These are phyloP conservation scores for Citrus maxima DNA, from an alignment of 345 rosid species.

Conservation along the genomic window DNA sequence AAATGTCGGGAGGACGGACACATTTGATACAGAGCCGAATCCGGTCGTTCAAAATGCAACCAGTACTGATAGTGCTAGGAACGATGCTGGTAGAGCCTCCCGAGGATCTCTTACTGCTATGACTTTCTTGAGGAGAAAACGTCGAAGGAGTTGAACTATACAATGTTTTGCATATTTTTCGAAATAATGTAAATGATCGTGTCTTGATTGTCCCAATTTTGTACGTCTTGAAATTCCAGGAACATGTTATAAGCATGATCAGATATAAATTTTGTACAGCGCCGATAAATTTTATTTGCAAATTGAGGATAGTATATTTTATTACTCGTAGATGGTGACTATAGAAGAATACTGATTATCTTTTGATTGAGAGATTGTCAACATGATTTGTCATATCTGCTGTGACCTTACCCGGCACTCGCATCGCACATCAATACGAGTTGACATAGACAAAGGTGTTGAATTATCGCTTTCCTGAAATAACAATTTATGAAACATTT, in stretches of 20 bases:
- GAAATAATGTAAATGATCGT: not conserved
- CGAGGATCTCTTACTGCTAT: constrained; percentile 41
- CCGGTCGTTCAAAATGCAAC: constrained; percentile 10
- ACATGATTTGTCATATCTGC: not conserved
- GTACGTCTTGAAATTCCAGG: not conserved
- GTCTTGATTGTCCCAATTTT: not conserved
- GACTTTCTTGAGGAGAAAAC: constrained; percentile 55
- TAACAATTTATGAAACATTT: not conserved
- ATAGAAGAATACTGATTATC: too few relatives aligned
- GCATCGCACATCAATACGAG: too few relatives aligned
- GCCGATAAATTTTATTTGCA: too few relatives aligned
- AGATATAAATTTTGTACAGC: not conserved
- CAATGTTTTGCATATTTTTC: not conserved
- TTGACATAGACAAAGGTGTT: not conserved
- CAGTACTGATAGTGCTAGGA: constrained; percentile 8
- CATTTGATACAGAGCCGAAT: constrained; percentile 7
- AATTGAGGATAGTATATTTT: not conserved
- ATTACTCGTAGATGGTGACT: not conserved
- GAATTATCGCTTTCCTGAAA: not conserved
- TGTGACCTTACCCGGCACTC: not conserved
- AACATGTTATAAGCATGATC: not conserved
- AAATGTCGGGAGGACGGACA: constrained; percentile 1
- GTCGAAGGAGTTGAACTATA: constrained; percentile 37
- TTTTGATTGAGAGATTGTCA: not conserved
- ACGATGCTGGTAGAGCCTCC: constrained; percentile 6